These are phyloP conservation scores for Dysphania ambrosioides DNA, from an alignment of 148 eudicot genomes.

Conservation along the genomic window DNA sequence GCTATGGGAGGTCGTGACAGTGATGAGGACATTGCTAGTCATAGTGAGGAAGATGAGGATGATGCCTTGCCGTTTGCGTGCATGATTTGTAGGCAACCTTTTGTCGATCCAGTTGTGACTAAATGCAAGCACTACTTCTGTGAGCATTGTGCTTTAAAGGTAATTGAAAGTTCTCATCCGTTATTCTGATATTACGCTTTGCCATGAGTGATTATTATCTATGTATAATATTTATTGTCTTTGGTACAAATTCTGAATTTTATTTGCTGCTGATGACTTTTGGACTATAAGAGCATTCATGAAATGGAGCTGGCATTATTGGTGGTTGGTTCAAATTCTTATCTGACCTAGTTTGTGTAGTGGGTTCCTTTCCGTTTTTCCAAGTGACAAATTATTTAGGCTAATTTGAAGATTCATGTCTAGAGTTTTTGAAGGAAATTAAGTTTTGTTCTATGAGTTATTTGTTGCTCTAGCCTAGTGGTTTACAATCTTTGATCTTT, in stretches of 20 bases:
- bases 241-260: not conserved
- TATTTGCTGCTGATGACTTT: not conserved
- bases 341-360: not conserved
- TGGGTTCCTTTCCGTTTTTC: not conserved
- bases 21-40: too few species aligned
- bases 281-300: not conserved
- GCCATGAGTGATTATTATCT: not conserved
- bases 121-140: constrained; percentile 92
- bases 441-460: not conserved
- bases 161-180: constrained; percentile 17
- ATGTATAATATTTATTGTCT: not conserved
- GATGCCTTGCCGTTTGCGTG: constrained; percentile 79
- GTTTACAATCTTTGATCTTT: not conserved
- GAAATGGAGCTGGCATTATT: not conserved
- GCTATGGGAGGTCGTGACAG: constrained; percentile 59
- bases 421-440: not conserved
- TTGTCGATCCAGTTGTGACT: constrained; percentile 83
- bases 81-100: constrained; percentile 74
- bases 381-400: not conserved
- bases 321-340: not conserved
- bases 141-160: constrained; percentile 90
- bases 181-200: not conserved
- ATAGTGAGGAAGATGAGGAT: constrained; percentile 62
- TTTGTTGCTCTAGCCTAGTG: not conserved
- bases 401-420: not conserved